Evolutionary conservation across 1,139 yeast genomes (phyloP).

Genomic region (Hanseniaspora uvarum): DNA sequence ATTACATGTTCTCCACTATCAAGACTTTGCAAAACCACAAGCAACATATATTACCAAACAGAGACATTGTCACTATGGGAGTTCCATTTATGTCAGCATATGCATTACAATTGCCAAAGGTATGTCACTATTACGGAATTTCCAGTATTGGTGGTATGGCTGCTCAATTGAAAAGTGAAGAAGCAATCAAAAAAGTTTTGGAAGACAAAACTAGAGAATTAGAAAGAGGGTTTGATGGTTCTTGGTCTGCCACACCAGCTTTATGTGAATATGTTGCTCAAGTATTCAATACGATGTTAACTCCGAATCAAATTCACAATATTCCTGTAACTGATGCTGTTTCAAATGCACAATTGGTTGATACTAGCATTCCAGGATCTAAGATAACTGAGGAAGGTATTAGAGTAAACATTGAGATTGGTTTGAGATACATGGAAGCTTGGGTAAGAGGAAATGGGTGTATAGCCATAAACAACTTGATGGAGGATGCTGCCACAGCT

Average conservation of each 20-base stretch:
- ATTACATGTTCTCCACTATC: slow-evolving; percentile 59
- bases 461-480: slow-evolving; percentile 72
- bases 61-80: slow-evolving; percentile 66
- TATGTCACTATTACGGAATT: slow-evolving; percentile 61
- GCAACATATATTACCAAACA: slow-evolving; percentile 54
- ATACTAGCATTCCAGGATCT: slow-evolving; percentile 54
- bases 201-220: slow-evolving; percentile 66
- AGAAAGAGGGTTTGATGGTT: slow-evolving; percentile 69
- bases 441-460: slow-evolving; percentile 78
- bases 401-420: slow-evolving; percentile 60
- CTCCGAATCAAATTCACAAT: slow-evolving; percentile 64
- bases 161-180: slow-evolving; percentile 59
- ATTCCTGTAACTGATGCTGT: slow-evolving; percentile 29
- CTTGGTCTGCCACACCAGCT: slow-evolving; percentile 85
- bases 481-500: slow-evolving; percentile 87
- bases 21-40: slow-evolving; percentile 53
- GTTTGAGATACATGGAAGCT: slow-evolving; percentile 71
- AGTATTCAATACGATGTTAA: slow-evolving; percentile 70
- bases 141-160: slow-evolving; percentile 84
- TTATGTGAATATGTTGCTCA: slow-evolving; percentile 63
- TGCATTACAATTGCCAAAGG: slow-evolving; percentile 54
- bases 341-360: slow-evolving; percentile 34
- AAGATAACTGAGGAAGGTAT: slow-evolving; percentile 58
- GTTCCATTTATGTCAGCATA: slow-evolving; percentile 69
- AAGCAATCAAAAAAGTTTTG: slow-evolving; percentile 56